Evolutionary conservation across 2,329 filamentous ascomycete genomes (phyloP).

Genomic region (Fusarium denticulatum): DNA sequence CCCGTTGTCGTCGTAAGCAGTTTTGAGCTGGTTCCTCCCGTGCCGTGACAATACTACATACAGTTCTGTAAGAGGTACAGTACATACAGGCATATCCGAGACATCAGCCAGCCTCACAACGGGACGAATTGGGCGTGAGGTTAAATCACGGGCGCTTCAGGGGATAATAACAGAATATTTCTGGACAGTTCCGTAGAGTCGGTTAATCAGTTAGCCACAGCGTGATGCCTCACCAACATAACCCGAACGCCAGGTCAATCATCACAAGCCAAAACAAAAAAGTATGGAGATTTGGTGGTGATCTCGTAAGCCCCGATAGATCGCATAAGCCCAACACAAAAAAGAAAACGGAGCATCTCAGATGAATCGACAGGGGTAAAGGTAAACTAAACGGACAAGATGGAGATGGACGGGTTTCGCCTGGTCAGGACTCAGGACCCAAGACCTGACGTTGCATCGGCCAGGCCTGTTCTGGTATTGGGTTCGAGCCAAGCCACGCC

Average conservation of each 20-base stretch:
- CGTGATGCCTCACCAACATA: not conserved
- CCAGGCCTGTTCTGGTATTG: slow-evolving; percentile 3
- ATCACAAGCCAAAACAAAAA: slow-evolving; percentile 15
- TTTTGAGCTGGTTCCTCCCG: slow-evolving; percentile 9
- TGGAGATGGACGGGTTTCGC: slow-evolving; percentile 33
- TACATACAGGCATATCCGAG: slow-evolving; percentile 30
- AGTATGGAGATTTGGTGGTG: not conserved
- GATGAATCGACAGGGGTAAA: slow-evolving; percentile 22
- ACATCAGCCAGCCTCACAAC: slow-evolving; percentile 30
- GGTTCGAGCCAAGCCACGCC: slow-evolving; percentile 6
- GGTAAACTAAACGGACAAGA: slow-evolving; percentile 18
- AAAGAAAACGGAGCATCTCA: slow-evolving; percentile 26
- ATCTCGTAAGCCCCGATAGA: slow-evolving; percentile 25
- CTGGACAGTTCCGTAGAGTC: not conserved
- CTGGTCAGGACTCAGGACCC: slow-evolving; percentile 10
- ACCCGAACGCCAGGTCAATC: not conserved
- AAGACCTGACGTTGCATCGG: slow-evolving; percentile 39
- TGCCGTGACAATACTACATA: slow-evolving; percentile 20
- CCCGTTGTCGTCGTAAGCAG: slow-evolving; percentile 29
- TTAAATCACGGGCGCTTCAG: slow-evolving; percentile 19
- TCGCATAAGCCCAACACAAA: slow-evolving; percentile 22
- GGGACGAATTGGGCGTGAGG: slow-evolving; percentile 1
- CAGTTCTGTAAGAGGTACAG: not conserved
- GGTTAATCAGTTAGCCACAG: slow-evolving; percentile 14
- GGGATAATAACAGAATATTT: not conserved